A percentile compares a stretch with the other conserved stretches of the same genome.
Evolutionary conservation across 768 basidiomycete genomes (phyloP).

Genomic region (Candolleomyces eurysporus): DNA sequence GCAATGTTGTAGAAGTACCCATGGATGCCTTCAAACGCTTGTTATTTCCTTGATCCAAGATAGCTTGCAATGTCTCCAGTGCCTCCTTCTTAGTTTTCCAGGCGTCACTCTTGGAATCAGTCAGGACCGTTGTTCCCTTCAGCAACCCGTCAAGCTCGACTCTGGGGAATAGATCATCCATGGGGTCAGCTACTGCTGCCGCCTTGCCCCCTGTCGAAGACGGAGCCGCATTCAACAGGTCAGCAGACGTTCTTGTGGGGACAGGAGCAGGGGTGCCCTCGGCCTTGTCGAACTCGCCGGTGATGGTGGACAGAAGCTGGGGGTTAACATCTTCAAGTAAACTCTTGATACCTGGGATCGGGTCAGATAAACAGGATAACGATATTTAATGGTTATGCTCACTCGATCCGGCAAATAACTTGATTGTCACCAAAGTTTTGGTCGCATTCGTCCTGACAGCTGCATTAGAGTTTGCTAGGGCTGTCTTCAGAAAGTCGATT

Average conservation of each 20-base stretch:
- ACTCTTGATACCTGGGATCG: slow-evolving; percentile 73
- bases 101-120: slow-evolving; percentile 86
- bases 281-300: slow-evolving; percentile 89
- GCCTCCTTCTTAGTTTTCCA: slow-evolving; percentile 99
- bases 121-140: slow-evolving; percentile 77
- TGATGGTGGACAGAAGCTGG: slow-evolving; percentile 88
- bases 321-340: slow-evolving; percentile 94
- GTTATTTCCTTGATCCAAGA: slow-evolving; percentile 88
- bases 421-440: slow-evolving; percentile 86
- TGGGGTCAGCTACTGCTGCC: slow-evolving; percentile 54
- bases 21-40: slow-evolving; percentile 89
- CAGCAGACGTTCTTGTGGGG: slow-evolving; percentile 74
- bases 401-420: slow-evolving; percentile 90
- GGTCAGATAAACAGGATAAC: neutral
- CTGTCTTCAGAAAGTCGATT: slow-evolving; percentile 87
- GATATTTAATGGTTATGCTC: slow-evolving; percentile 16
- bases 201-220: slow-evolving; percentile 41
- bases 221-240: slow-evolving; percentile 55
- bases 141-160: slow-evolving; percentile 89
- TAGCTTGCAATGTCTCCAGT: slow-evolving; percentile 76
- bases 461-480: slow-evolving; percentile 91
- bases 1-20: slow-evolving; percentile 47
- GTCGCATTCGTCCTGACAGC: slow-evolving; percentile 92
- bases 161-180: slow-evolving; percentile 94
- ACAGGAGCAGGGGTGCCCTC: slow-evolving; percentile 75